Evolutionary conservation across 306 rosid species (phyloP), one percentile per base, ranked within the genome.

Genomic region (Cicer judaicum): DNA sequence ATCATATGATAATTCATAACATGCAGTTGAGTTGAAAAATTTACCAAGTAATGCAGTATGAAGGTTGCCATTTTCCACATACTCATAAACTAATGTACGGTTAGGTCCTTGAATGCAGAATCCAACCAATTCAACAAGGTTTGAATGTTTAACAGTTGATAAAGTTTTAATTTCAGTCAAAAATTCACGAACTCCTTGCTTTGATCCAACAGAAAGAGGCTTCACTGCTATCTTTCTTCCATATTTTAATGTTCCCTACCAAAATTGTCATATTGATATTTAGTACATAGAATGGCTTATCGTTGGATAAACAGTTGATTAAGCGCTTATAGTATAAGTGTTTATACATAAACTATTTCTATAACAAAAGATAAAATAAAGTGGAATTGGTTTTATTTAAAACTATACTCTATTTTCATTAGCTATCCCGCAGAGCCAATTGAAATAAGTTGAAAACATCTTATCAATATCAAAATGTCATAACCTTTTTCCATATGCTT

Each of bases 41-140:
- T 75, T 86, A 95, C 99, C 87, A 78, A 90, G 87, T 81, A 95
- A 79, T 19, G 88, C 96, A 29, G 72, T 80, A 69, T 90, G 89
- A 76, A 95, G 90, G 84, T 85, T 90, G 66, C 87, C 90, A 85
- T 92, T 95, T 80, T 90, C 99, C 16, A 81, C 79, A 73, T 87
- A 90, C 65, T 95, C 96, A 6, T 95, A 95, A 73, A 95, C 96
- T 87, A 95, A 83, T 67, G 90, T 76, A 34, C 98, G 89, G 72
- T 80, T 78, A 38, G 85, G 82, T 69, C 83, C 97, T 79, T 92
- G 83, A 81, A 83, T 81, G 74, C 93, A 87, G 85, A 88, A 95
- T 60, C 99, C 99, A 66, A 95, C 41, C 90, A 92, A 80, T 84
- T 90, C 96, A 72, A 95, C 93, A 80, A 92, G 98, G 80, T 92